phyloP scores from a whole-genome alignment of 768 basidiomycete species.

The Arthromyces matolae region DNA sequence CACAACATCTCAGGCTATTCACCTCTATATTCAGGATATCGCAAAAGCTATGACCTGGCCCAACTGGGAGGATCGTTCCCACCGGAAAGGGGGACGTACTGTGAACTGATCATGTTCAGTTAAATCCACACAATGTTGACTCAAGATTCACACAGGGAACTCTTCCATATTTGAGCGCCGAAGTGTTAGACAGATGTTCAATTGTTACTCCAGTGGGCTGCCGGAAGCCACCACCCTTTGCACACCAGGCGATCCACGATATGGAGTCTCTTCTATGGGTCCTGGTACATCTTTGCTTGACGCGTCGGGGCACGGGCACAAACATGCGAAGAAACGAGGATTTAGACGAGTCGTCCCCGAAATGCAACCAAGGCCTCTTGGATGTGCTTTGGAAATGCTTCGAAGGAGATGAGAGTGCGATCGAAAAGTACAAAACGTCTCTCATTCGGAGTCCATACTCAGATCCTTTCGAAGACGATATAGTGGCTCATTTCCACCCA shows the following conservation, averaged over 20 bases:
- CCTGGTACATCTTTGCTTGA: constrained; percentile 16
- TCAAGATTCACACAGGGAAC: too few species aligned
- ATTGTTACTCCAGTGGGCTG: too few species aligned
- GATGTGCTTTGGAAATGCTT: background rate
- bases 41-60: too few species aligned
- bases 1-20: too few species aligned
- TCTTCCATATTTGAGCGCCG: too few species aligned
- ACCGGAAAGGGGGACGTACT: too few species aligned
- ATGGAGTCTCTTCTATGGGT: constrained; percentile 23
- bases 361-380: background rate
- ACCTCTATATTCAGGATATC: too few species aligned
- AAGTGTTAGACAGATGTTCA: too few species aligned
- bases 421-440: background rate
- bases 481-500: too few species aligned
- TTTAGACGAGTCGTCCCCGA: background rate
- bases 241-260: constrained; percentile 13
- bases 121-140: too few species aligned
- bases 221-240: background rate
- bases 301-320: constrained; percentile 14
- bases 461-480: background rate
- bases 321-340: background rate
- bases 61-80: too few species aligned
- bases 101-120: too few species aligned
- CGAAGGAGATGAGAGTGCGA: background rate
- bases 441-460: background rate